These are phyloP conservation scores for Amborella trichopoda DNA, from an alignment of 164 flowering plant species.

Conservation along the genomic window DNA sequence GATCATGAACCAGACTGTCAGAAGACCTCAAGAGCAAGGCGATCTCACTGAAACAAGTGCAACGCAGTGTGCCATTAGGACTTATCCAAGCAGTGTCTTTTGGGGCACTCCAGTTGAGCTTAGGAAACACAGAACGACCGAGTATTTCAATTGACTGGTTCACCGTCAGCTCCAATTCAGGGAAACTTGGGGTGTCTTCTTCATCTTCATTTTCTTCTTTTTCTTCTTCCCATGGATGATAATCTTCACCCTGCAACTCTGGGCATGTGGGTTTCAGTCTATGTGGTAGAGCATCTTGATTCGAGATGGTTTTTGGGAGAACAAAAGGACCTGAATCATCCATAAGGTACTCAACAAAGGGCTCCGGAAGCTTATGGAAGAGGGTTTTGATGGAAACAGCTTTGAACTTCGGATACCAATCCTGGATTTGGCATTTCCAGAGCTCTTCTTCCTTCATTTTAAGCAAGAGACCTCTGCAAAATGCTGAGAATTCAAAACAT, in stretches of 20 bases:
- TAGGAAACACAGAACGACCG: constrained; percentile 81
- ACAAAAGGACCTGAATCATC: constrained; percentile 76
- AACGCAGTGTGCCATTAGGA: constrained; percentile 51
- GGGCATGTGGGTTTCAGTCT: constrained; percentile 12
- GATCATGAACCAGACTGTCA: constrained; percentile 65
- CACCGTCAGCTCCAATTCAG: constrained; percentile 56
- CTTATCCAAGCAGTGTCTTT: constrained; percentile 91
- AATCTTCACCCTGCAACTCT: background rate
- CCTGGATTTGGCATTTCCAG: constrained; percentile 78
- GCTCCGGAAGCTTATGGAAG: constrained; percentile 71
- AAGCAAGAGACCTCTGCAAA: too few relatives aligned
- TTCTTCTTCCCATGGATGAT: constrained; percentile 28
- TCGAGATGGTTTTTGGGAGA: constrained; percentile 54
- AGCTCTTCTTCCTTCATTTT: constrained; percentile 64
- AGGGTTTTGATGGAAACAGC: constrained; percentile 53
- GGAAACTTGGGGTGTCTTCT: constrained; percentile 28
- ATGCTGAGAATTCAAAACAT: too few relatives aligned
- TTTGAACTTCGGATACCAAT: constrained; percentile 87
- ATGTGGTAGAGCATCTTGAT: constrained; percentile 74
- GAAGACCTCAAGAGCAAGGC: constrained; percentile 67
- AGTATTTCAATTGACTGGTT: constrained; percentile 55
- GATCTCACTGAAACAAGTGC: constrained; percentile 72
- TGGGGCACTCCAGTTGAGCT: constrained; percentile 94
- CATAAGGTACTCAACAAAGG: constrained; percentile 63
- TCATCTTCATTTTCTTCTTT: constrained; percentile 18